phyloP scores from a whole-genome alignment of 345 rosid species.

The Hypericum androsaemum region DNA sequence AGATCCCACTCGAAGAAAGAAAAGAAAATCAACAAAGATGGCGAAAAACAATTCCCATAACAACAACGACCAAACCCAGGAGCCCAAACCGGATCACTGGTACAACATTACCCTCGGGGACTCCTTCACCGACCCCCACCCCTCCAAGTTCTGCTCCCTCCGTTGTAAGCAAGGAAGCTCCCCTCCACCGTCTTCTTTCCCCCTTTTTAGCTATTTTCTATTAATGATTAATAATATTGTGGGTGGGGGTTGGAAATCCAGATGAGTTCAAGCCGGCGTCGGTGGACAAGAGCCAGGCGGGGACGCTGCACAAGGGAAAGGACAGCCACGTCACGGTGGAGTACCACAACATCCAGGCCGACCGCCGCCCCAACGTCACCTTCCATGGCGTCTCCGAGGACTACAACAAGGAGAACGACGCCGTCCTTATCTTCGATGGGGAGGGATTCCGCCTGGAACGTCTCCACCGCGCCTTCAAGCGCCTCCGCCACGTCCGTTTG shows the following conservation, averaged over 20 bases:
- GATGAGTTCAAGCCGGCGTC: slow-evolving; percentile 24
- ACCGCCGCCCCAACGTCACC: slow-evolving; percentile 12
- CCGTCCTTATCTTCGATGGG: slow-evolving; percentile 20
- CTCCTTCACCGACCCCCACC: slow-evolving; percentile 8
- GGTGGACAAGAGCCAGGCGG: slow-evolving; percentile 18
- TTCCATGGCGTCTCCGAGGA: slow-evolving; percentile 21
- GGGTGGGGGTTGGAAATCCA: neutral
- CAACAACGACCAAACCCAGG: slow-evolving; percentile 13
- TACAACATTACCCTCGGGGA: slow-evolving; percentile 14
- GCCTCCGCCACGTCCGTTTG: slow-evolving; percentile 19
- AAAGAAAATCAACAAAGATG: neutral
- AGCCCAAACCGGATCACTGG: slow-evolving; percentile 17
- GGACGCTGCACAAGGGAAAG: slow-evolving; percentile 13
- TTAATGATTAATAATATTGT: neutral
- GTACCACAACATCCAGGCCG: slow-evolving; percentile 18
- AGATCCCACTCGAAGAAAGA: neutral
- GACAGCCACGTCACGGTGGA: slow-evolving; percentile 18
- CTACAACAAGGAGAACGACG: slow-evolving; percentile 22
- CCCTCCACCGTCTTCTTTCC: too few relatives aligned
- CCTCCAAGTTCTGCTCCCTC: slow-evolving; percentile 16
- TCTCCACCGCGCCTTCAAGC: slow-evolving; percentile 20
- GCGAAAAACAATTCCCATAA: slow-evolving; percentile 4
- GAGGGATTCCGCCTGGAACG: slow-evolving; percentile 16
- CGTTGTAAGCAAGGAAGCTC: slow-evolving; percentile 22
- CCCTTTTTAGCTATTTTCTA: neutral